These are phyloP conservation scores for Choiromyces venosus DNA, from an alignment of 495 filamentous ascomycete genomes.

Conservation along the genomic window DNA sequence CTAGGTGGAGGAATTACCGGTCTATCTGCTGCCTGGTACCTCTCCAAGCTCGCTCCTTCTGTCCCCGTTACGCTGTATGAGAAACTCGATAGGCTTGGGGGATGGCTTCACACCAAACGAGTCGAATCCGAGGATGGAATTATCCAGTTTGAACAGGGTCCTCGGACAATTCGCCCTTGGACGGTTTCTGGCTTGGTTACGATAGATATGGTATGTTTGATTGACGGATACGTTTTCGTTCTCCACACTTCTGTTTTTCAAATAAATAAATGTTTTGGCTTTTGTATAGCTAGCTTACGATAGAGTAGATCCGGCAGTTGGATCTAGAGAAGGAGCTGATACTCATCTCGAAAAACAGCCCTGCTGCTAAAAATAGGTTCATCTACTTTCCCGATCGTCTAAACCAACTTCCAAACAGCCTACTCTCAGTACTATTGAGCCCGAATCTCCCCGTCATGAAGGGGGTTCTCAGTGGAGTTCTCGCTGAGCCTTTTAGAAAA, in stretches of 20 bases:
- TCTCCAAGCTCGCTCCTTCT: constrained; percentile 54
- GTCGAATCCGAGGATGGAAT: constrained; percentile 50
- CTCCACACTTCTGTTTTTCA: not conserved
- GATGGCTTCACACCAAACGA: constrained; percentile 71
- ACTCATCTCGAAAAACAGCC: constrained; percentile 49
- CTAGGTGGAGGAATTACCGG: constrained; percentile 84
- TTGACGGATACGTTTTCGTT: not conserved
- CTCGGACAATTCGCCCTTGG: constrained; percentile 65
- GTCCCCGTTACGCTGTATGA: constrained; percentile 74
- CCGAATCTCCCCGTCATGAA: constrained; percentile 63
- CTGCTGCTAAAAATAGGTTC: constrained; percentile 61
- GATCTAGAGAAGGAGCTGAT: constrained; percentile 59
- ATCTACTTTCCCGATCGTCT: constrained; percentile 91
- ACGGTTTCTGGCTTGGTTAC: constrained; percentile 49
- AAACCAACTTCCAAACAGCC: constrained; percentile 58
- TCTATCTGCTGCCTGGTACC: constrained; percentile 70
- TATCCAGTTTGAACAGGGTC: constrained; percentile 78
- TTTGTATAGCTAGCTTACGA: not conserved
- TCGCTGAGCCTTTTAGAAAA: constrained; percentile 46
- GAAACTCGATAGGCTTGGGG: constrained; percentile 60
- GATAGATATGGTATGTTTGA: constrained; percentile 52
- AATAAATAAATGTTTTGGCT: constrained; percentile 1
- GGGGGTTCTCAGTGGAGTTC: constrained; percentile 45
- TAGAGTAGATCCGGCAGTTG: constrained; percentile 57
- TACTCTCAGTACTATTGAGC: constrained; percentile 39